Base-by-base conservation (phyloP, 257 asterid genomes). In the Cynanchum wilfordii region DNA sequence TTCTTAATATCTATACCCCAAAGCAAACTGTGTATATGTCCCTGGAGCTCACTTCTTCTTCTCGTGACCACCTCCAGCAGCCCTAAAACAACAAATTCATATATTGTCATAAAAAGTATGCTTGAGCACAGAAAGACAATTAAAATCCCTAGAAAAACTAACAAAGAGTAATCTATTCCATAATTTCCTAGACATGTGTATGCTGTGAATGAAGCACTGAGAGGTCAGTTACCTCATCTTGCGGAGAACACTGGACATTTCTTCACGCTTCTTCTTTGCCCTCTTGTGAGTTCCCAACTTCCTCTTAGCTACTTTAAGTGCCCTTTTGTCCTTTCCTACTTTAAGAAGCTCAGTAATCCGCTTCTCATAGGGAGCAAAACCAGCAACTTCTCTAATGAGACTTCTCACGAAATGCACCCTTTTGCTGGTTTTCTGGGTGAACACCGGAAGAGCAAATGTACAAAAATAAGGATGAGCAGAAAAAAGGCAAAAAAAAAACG, bases 341-440 rank as follows among this genome's bases (percentile, higher is more conserved):
- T 80, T 82, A 52, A 85, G 87, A 82, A 84, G 86, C 42, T 84
- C 88, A 17, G 86, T 82, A 60, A 85, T 85, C 44, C 85, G 27
- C 84, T 81, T 85, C 87, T 85, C 89, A 59, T 86, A 86, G 2
- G 90, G 90, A 69, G 90, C 90, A 74, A 85, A 82, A 17, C 87
- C 87, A 76, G 84, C 85, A 63, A 85, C 89, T 70, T 82, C 89
- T 66, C 85, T 81, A 68, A 86, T 78, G 56, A 86, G 84, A 75
- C 71, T 79, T 78, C 82, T 81, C 22, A 74, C 90, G 62, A 86
- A 83, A 64, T 78, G 84, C 24, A 83, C 79, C 69, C 86, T 79
- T 69, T 85, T 82, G 66, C 86, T 83, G 76, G 87, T 85, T 85
- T 81, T 83, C 89, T 85, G 54, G 47, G 11, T 8, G 47, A 42